Percentiles rank a stretch among this genome's conserved stretches.
phyloP scores from a whole-genome alignment of 441 rosid genomes.

The Aquilaria agallochum region DNA sequence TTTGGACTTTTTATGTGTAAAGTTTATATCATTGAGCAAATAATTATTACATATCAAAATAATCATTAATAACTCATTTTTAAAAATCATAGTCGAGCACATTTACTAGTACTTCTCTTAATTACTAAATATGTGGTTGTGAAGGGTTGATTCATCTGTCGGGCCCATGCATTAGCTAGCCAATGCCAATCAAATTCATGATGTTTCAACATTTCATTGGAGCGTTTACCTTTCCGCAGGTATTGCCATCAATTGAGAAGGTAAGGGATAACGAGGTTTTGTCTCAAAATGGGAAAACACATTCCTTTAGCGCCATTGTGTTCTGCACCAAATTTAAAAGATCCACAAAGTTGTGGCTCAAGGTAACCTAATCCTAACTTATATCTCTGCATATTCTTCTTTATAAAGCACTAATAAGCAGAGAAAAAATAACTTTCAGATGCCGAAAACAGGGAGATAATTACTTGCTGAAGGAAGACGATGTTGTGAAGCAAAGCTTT shows the following conservation, averaged over 20 bases:
- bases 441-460: slow-evolving; percentile 30
- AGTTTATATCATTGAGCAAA: too few relatives aligned
- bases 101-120: too few relatives aligned
- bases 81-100: too few relatives aligned
- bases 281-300: slow-evolving; percentile 37
- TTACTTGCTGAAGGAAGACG: slow-evolving; percentile 37
- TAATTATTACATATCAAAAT: too few relatives aligned
- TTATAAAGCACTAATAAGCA: too few relatives aligned
- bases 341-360: slow-evolving; percentile 34
- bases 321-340: slow-evolving; percentile 74
- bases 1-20: too few relatives aligned
- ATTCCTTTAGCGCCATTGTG: slow-evolving; percentile 41
- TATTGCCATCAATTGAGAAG: slow-evolving; percentile 30
- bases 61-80: too few relatives aligned
- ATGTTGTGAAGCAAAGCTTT: slow-evolving; percentile 30
- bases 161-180: too few relatives aligned
- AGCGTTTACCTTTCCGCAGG: slow-evolving; percentile 5
- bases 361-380: slow-evolving; percentile 15
- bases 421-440: background rate
- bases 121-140: too few relatives aligned
- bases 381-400: background rate
- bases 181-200: too few relatives aligned
- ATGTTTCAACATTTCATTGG: background rate
- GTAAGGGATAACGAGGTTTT: slow-evolving; percentile 37
- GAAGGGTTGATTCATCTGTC: too few relatives aligned